Percentiles rank a stretch among this genome's conserved stretches.
Conservation (phyloP, 805 yeast species). For the Sungouiella thailandica region DNA sequence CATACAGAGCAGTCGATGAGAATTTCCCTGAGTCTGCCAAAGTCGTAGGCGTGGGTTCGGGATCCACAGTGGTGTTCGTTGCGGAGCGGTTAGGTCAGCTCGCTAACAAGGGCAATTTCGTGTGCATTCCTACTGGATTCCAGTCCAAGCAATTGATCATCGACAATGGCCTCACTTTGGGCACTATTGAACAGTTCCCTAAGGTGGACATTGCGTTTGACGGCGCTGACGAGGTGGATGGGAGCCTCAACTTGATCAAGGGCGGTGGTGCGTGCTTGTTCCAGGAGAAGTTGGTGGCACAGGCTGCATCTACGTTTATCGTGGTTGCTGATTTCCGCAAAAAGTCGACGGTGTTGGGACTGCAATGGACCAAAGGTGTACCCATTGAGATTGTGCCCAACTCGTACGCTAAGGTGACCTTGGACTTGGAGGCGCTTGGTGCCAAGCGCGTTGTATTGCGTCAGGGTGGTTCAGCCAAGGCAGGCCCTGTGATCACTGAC, state of each 20-base stretch:
- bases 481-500: conserved; percentile 96
- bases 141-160: conserved; percentile 85
- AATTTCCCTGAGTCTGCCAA: conserved; percentile 64
- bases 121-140: conserved; percentile 94
- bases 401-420: conserved; percentile 71
- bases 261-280: conserved; percentile 99
- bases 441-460: conserved; percentile 63
- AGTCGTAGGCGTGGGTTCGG: conserved; percentile 92
- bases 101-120: conserved; percentile 46
- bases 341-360: conserved; percentile 69
- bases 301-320: conserved; percentile 67
- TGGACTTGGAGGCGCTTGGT: conserved; percentile 59
- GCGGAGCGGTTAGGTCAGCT: conserved; percentile 89
- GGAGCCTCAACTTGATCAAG: conserved; percentile 76
- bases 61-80: conserved; percentile 94
- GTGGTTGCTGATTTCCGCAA: conserved; percentile 93
- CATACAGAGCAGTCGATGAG: conserved; percentile 88
- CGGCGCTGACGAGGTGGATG: conserved; percentile 97
- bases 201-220: conserved; percentile 90
- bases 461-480: conserved; percentile 87
- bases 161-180: conserved; percentile 72
- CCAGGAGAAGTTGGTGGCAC: conserved; percentile 93
- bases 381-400: conserved; percentile 95
- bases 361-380: conserved; percentile 81
- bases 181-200: conserved; percentile 79